Evolutionary conservation across 2,329 filamentous ascomycete species (phyloP).

Genomic region (Aspergillus sp.): DNA sequence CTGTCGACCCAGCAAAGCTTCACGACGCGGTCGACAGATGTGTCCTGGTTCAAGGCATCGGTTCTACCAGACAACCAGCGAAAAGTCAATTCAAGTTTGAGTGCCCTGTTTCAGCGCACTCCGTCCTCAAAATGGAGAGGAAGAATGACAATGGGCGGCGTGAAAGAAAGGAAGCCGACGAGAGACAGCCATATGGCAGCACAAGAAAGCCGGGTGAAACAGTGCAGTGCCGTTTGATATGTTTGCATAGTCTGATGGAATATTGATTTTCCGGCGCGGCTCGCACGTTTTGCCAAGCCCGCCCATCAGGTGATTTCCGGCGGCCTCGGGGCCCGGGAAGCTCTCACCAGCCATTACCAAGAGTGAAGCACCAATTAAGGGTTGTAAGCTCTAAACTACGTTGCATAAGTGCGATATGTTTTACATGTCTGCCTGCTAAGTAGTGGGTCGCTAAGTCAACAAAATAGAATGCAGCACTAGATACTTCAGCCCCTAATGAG

Average conservation of each 20-base stretch:
- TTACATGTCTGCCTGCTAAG: background rate
- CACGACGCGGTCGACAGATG: conserved; percentile 9
- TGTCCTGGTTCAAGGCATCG: conserved; percentile 14
- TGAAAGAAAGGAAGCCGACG: background rate
- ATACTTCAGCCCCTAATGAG: background rate
- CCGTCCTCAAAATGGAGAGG: background rate
- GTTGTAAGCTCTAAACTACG: background rate
- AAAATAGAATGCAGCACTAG: background rate
- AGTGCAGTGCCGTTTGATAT: background rate
- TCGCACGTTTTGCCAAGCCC: background rate
- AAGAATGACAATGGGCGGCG: background rate
- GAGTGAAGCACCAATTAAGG: background rate
- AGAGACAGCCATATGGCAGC: background rate
- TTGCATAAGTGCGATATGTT: background rate
- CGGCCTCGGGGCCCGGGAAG: background rate
- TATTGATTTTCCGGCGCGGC: background rate
- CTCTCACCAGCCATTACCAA: background rate
- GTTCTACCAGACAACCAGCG: background rate
- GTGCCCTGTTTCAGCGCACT: background rate
- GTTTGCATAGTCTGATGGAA: background rate
- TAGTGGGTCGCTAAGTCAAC: background rate
- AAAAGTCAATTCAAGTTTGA: background rate
- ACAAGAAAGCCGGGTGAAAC: background rate
- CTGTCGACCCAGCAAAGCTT: conserved; percentile 13
- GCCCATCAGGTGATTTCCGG: background rate